These are phyloP conservation scores for Macrophomina phaseolina DNA, from an alignment of 2,329 filamentous ascomycete species.

Conservation along the genomic window DNA sequence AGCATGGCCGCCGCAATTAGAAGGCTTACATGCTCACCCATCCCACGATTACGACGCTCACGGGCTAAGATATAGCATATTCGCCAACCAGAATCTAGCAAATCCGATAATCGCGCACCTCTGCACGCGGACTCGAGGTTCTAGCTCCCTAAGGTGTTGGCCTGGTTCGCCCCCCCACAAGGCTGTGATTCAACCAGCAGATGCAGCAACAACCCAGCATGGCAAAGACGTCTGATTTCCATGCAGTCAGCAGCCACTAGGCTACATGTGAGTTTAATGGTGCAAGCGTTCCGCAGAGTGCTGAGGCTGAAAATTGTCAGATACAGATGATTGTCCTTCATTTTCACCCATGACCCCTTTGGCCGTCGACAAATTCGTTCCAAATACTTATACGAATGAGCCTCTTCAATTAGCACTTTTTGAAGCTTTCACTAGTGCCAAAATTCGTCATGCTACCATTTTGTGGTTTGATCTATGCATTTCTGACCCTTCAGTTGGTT, in stretches of 20 bases:
- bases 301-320: background rate
- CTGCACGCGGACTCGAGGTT: background rate
- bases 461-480: background rate
- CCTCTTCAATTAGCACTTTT: background rate
- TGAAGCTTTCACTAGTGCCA: background rate
- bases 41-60: constrained; percentile 1
- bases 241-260: constrained; percentile 9
- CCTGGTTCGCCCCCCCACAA: background rate
- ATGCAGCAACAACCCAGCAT: background rate
- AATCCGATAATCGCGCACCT: background rate
- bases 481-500: background rate
- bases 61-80: background rate
- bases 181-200: background rate
- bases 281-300: background rate
- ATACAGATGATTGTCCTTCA: background rate
- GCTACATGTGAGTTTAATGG: background rate
- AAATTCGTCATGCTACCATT: background rate
- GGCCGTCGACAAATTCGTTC: background rate
- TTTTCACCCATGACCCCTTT: background rate
- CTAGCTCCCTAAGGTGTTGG: background rate
- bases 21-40: background rate
- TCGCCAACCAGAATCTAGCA: background rate
- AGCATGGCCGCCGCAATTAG: background rate
- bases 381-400: background rate
- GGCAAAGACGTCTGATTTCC: background rate